Conservation (phyloP, 768 basidiomycete species). For the Russula brevipes region DNA sequence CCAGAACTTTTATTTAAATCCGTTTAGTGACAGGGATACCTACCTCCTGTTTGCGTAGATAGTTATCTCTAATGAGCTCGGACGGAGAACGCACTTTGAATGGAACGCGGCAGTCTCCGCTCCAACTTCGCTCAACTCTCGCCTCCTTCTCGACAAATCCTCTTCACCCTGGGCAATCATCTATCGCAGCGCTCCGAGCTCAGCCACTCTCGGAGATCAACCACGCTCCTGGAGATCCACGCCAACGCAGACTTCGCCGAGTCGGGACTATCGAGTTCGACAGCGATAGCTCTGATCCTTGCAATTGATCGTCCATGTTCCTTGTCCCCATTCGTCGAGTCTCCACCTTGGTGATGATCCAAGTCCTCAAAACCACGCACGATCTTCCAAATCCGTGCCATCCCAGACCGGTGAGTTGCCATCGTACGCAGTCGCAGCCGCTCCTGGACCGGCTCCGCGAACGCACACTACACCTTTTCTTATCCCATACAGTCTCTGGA, state of each 20-base stretch:
- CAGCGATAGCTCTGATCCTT: not conserved
- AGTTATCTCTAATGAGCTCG: too few relatives aligned
- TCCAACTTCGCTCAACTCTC: too few relatives aligned
- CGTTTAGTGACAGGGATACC: too few relatives aligned
- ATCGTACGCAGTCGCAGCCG: conserved; percentile 4
- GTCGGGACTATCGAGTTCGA: conserved; percentile 23
- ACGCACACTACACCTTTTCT: conserved; percentile 76
- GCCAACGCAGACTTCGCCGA: conserved; percentile 23
- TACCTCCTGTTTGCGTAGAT: too few relatives aligned
- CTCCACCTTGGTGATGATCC: not conserved
- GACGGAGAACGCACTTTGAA: too few relatives aligned
- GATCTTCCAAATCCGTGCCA: not conserved
- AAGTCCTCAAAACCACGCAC: not conserved
- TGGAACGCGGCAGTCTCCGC: too few relatives aligned
- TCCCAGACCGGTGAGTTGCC: not conserved
- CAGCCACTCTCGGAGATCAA: conserved; percentile 23
- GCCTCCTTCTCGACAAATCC: too few relatives aligned
- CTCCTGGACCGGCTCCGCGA: not conserved
- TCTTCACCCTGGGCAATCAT: conserved; percentile 6
- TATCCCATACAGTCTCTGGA: conserved; percentile 82
- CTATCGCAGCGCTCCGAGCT: conserved; percentile 8
- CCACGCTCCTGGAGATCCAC: conserved; percentile 4
- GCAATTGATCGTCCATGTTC: conserved; percentile 4
- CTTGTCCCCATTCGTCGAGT: not conserved
- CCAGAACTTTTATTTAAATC: too few relatives aligned